phyloP scores from a whole-genome alignment of 2,329 filamentous ascomycete genomes.

The Simplicillium aogashimaense region DNA sequence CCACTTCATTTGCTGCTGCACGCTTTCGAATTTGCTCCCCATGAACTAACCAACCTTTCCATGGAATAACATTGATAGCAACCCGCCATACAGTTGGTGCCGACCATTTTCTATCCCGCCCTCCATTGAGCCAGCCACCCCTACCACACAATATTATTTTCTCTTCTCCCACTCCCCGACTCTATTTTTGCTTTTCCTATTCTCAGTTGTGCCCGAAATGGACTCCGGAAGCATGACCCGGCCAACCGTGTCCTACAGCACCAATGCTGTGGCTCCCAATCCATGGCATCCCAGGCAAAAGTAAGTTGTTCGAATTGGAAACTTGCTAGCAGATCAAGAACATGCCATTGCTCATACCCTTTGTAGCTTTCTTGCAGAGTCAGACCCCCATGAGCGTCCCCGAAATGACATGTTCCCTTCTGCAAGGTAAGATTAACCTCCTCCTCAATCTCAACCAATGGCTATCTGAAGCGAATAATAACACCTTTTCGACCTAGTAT shows the following conservation, averaged over 20 bases:
- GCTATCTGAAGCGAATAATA: not conserved
- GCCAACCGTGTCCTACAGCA: not conserved
- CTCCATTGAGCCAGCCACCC: no score
- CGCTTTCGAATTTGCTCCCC: no score
- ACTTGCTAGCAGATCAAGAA: not conserved
- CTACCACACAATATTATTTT: no score
- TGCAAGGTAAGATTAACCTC: not conserved
- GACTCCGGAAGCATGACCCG: not conserved
- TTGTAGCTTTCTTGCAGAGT: not conserved
- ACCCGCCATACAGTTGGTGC: no score
- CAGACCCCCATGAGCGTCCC: not conserved
- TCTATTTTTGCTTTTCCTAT: no score
- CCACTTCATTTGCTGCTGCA: no score
- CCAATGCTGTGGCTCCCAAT: not conserved
- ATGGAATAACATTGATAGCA: no score
- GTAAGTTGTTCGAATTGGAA: not conserved
- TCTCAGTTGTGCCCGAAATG: not conserved
- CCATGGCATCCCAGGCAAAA: not conserved
- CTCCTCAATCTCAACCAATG: not conserved
- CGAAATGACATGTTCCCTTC: not conserved
- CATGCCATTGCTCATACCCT: not conserved
- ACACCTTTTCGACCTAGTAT: not conserved
- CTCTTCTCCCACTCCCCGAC: no score
- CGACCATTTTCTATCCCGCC: no score
- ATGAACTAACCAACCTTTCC: no score